Evolutionary conservation across 352 stramenopile genomes (phyloP).

Genomic region (Aphanomyces stellatus): DNA sequence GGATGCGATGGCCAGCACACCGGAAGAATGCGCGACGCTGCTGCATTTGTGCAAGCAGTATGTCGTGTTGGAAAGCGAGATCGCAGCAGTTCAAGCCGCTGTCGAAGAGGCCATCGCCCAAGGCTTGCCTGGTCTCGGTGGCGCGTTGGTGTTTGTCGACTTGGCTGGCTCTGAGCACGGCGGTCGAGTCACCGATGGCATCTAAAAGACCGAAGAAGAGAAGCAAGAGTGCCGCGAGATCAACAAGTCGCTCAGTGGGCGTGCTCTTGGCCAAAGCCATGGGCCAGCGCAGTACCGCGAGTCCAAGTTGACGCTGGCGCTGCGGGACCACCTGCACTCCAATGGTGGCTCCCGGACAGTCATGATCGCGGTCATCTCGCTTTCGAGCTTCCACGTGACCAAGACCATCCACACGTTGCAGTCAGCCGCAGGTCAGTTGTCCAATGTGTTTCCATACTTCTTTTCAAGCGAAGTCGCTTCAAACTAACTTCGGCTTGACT

Average conservation of each 20-base stretch:
- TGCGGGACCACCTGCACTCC: constrained; percentile 1
- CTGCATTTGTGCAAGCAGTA: constrained; percentile 19
- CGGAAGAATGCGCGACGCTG: constrained; percentile 15
- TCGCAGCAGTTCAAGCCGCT: constrained; percentile 19
- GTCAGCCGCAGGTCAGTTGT: no score
- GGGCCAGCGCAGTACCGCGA: constrained; percentile 1
- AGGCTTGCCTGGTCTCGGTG: constrained; percentile 32
- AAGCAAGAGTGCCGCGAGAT: neutral
- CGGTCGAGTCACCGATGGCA: constrained; percentile 19
- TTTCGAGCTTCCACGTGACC: no score
- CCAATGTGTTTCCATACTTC: no score
- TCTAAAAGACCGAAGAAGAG: neutral
- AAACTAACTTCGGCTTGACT: no score
- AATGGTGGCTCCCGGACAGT: neutral
- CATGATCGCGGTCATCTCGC: no score
- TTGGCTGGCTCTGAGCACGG: constrained; percentile 44
- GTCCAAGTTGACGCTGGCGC: neutral
- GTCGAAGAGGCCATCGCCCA: constrained; percentile 15
- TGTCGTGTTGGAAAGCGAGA: constrained; percentile 20
- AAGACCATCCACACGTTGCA: no score
- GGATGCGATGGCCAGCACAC: constrained; percentile 3
- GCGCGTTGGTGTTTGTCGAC: constrained; percentile 40
- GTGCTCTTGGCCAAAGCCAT: neutral
- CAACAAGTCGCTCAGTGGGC: neutral
- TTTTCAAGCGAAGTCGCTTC: no score